These are phyloP conservation scores for Epithele typhae DNA, from an alignment of 768 basidiomycete species.

Conservation along the genomic window DNA sequence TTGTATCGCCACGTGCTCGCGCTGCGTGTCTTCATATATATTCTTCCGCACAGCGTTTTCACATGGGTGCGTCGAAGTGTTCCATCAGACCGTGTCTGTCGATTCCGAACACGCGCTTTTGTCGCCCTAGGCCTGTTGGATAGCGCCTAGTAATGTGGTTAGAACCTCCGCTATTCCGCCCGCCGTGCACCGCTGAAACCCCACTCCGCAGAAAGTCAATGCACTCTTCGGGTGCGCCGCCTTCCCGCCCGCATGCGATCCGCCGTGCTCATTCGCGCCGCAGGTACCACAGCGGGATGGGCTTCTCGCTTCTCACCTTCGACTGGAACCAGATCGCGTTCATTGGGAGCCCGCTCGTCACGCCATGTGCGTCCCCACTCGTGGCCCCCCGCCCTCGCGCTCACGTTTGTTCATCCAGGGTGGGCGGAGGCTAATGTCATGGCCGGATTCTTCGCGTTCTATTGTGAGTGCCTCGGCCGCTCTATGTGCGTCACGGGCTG, in stretches of 20 bases:
- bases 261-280: slow-evolving; percentile 20
- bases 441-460: slow-evolving; percentile 41
- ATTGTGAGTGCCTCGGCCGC: slow-evolving; percentile 26
- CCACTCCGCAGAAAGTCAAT: slow-evolving; percentile 33
- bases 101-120: no score
- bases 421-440: slow-evolving; percentile 71
- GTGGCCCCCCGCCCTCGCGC: background rate
- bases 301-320: slow-evolving; percentile 66
- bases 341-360: slow-evolving; percentile 55
- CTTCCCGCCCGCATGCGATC: background rate
- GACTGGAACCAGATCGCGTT: slow-evolving; percentile 78
- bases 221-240: slow-evolving; percentile 47
- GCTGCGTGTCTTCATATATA: background rate
- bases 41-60: slow-evolving; percentile 8
- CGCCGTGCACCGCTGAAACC: no score
- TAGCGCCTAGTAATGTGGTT: slow-evolving; percentile 53
- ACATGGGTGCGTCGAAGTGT: slow-evolving; percentile 13
- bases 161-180: slow-evolving; percentile 14
- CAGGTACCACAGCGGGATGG: slow-evolving; percentile 23
- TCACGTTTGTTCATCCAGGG: slow-evolving; percentile 34
- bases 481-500: no score
- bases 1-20: background rate
- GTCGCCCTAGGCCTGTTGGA: slow-evolving; percentile 63
- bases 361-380: slow-evolving; percentile 6
- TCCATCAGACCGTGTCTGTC: no score